phyloP scores from a whole-genome alignment of 1,139 yeast genomes.

The Taphrina pruni region DNA sequence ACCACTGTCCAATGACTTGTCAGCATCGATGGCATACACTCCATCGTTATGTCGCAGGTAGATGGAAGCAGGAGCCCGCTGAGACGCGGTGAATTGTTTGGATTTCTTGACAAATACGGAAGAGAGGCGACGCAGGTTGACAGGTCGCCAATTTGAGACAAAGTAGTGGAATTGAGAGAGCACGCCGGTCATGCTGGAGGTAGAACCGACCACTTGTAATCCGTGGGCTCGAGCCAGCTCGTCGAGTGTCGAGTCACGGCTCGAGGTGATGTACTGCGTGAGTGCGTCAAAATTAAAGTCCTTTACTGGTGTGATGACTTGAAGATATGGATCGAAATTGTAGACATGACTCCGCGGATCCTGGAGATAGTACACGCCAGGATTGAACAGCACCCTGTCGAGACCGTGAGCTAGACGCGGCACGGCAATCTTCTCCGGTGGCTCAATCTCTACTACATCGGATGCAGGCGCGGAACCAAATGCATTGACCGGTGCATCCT shows the following conservation, averaged over 20 bases:
- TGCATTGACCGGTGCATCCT: neutral
- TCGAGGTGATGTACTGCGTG: constrained; percentile 67
- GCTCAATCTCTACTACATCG: constrained; percentile 22
- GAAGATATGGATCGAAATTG: constrained; percentile 70
- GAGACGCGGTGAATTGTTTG: constrained; percentile 49
- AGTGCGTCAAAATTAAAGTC: constrained; percentile 70
- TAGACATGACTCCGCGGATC: constrained; percentile 77
- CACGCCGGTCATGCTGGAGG: constrained; percentile 83
- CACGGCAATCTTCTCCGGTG: constrained; percentile 30
- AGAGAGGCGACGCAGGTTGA: constrained; percentile 57
- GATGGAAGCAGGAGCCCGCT: constrained; percentile 57
- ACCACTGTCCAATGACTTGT: constrained; percentile 68
- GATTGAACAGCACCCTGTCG: constrained; percentile 51
- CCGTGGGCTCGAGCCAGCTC: constrained; percentile 57
- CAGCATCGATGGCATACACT: constrained; percentile 72
- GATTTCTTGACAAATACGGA: constrained; percentile 52
- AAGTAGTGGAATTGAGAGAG: constrained; percentile 74
- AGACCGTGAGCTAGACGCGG: constrained; percentile 44
- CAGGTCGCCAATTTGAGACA: constrained; percentile 66
- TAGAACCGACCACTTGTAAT: constrained; percentile 71
- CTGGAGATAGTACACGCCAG: constrained; percentile 79
- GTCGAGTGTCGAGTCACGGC: constrained; percentile 64
- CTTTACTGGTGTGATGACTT: constrained; percentile 66
- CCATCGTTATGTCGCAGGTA: constrained; percentile 55
- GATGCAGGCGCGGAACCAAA: neutral